Evolutionary conservation across 331 rosid species (phyloP), one percentile per base, ranked within the genome.

Genomic region (Stylosanthes scabra): DNA sequence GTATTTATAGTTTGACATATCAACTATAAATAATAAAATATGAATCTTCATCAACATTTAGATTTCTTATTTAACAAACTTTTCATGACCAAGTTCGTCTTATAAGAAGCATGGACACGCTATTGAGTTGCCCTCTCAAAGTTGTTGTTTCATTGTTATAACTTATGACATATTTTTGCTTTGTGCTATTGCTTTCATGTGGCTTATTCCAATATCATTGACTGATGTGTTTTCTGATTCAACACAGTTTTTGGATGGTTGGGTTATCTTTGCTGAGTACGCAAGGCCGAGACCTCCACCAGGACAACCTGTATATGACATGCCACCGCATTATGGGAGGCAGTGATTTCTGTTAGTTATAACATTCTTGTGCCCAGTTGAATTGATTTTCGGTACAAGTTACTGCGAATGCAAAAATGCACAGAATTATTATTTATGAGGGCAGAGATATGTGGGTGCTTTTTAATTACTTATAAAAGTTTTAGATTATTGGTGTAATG

Each of bases 261-360:
- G 99, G 99, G 99, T 95, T 50, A 92, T 95, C 82, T 95, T 92
- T 64, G 99, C 99, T 0, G 99, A 95, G 87, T 95, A 95, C 50
- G 99, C 99, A 25, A 88, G 86, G 74, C 97, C 98, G 10, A 95
- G 90, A 82, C 92, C 86, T 6, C 81, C 93, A 20, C 85, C 82
- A 0, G 81, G 84, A 59, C 81, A 72, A 45, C 47, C 75, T 11
- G 67, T 55, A 78, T 73, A 79, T 74, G 82, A 81, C 25, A 27
- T 8, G 44, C 1, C 73, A 42, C 72, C 82, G 40, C 86, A 81
- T 44, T 82, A 84, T 78, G 86, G 84, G 58, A 83, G 79, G 54
- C 85, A 70, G 63, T 91, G 86, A 87, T n/a, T n/a, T n/a, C n/a
- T 34, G 20, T 25, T 56, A 9, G 62, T 64, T 63, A 39, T 59